These are phyloP conservation scores for Suillus spraguei DNA, from an alignment of 768 basidiomycete species.

Conservation along the genomic window DNA sequence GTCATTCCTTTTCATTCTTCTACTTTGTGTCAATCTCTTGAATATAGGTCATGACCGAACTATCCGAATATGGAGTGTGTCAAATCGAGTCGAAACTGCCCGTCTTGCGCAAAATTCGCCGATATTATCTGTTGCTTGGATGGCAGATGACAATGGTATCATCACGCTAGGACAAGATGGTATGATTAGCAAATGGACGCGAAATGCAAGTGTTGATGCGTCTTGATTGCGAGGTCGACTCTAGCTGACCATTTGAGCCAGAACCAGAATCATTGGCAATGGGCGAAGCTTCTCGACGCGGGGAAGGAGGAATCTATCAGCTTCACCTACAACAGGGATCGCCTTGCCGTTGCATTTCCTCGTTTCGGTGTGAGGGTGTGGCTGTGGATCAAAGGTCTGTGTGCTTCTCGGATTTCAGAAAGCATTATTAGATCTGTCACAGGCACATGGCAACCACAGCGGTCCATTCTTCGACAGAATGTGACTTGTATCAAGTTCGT, in stretches of 20 bases:
- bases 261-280: constrained; percentile 57
- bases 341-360: constrained; percentile 65
- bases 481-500: constrained; percentile 67
- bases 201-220: constrained; percentile 44
- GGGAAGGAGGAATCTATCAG: constrained; percentile 49
- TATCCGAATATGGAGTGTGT: constrained; percentile 64
- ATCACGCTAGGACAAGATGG: constrained; percentile 62
- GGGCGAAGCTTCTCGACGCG: constrained; percentile 55
- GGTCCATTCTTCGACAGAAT: constrained; percentile 64
- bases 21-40: constrained; percentile 1
- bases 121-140: constrained; percentile 57
- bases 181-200: constrained; percentile 59
- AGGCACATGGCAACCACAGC: constrained; percentile 68
- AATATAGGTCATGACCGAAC: constrained; percentile 56
- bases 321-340: constrained; percentile 57
- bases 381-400: constrained; percentile 58
- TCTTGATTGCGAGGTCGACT: neutral
- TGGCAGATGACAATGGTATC: constrained; percentile 58
- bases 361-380: constrained; percentile 65
- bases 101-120: constrained; percentile 54
- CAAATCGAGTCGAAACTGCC: constrained; percentile 51
- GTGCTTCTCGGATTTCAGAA: neutral
- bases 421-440: constrained; percentile 11
- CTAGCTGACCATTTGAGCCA: constrained; percentile 19
- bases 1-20: constrained; percentile 3